Base-by-base conservation (phyloP, 2,329 filamentous ascomycete species). In the Penicillium sp. region DNA sequence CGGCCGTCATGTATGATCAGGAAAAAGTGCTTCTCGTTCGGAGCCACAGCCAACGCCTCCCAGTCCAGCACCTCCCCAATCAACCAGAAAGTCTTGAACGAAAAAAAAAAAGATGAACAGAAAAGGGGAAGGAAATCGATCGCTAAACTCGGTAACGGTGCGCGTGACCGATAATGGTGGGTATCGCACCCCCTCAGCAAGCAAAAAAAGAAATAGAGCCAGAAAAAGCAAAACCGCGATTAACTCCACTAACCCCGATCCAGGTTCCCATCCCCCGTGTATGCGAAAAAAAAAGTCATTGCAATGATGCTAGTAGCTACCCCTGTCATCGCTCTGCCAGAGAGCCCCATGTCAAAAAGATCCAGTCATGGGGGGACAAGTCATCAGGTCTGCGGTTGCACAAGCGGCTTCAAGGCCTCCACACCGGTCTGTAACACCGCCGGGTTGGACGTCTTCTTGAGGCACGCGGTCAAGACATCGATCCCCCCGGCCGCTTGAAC, bases 341-440 rank as follows among this genome's bases (percentile, higher is more conserved):
- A 58, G 22, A 54, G 50, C 56, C 35, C 31, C 43, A 14, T 41
- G 38, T 43, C 25, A 55, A 42, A 47, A 48, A 39, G 34, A 22
- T 37, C 17, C 34, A 34, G 35, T 12, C 34, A 14, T 20, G 42
- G 31, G 37, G 17, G 6, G 12, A 10, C 35, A 12, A 8, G 17
- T 47, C 17, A 37, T 37, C 45, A 57, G 54, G 47, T 2, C 42
- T 17, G 35, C 39, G 65, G 64, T 61, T 82, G 82, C 42, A 90
- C 71, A 63, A 92, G 69, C 57, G 83, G 79, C 78, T 93, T 93
- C 69, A 96, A 72, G 1, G 88, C 88, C 70, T 91, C 86, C 5
- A 92, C 86, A 0, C 88, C 87, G 15, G 89, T 80, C 69, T 89
- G 84, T 52, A 96, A 71, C 25, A 96, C 87, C 63, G 90, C 87